Percentiles rank a stretch among this genome's conserved stretches.
Evolutionary conservation across 2,329 filamentous ascomycete species (phyloP).

Genomic region (Rosellinia necatrix): DNA sequence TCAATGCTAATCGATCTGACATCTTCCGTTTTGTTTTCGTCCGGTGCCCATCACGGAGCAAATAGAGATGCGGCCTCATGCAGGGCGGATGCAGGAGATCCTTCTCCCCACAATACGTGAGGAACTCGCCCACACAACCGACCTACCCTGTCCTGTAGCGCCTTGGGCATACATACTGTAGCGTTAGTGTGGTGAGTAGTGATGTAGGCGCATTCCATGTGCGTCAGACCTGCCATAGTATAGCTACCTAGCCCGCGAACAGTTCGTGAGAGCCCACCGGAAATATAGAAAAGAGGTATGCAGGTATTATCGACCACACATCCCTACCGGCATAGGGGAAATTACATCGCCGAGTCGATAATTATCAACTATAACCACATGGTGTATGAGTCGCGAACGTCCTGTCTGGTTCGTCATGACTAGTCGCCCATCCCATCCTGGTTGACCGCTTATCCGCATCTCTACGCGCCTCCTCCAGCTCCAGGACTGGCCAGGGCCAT

Average conservation of each 20-base stretch:
- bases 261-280: no score
- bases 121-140: neutral
- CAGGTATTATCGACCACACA: no score
- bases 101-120: conserved; percentile 5
- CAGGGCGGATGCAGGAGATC: conserved; percentile 23
- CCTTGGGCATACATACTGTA: no score
- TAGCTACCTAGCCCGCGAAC: no score
- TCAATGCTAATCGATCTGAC: conserved; percentile 17
- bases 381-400: conserved; percentile 3
- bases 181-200: no score
- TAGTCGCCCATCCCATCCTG: neutral
- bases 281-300: no score
- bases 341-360: no score
- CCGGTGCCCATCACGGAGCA: conserved; percentile 10
- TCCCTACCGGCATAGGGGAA: no score
- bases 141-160: no score
- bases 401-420: conserved; percentile 16
- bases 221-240: no score
- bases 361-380: conserved; percentile 11
- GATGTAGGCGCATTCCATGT: no score
- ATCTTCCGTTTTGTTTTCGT: conserved; percentile 29
- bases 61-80: conserved; percentile 19
- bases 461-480: no score
- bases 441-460: conserved; percentile 9
- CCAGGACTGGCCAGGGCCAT: neutral